Evolutionary conservation across 768 basidiomycete species (phyloP).

Genomic region (Atractiella rhizophila): DNA sequence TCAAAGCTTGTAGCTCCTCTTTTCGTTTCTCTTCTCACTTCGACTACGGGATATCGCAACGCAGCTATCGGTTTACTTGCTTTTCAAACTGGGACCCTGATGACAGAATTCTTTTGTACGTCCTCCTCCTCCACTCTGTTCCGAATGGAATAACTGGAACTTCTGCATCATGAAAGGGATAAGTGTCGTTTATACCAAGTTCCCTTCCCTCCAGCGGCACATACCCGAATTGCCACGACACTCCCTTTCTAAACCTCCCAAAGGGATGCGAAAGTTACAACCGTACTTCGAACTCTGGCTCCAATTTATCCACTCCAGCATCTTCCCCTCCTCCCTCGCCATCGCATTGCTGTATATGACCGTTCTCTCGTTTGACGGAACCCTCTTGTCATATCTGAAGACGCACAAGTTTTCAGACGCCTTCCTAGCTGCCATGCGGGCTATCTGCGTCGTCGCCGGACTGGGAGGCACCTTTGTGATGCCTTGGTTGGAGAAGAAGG

Average conservation of each 20-base stretch:
- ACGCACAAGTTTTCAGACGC: conserved; percentile 26
- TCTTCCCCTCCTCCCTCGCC: conserved; percentile 26
- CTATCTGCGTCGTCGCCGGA: conserved; percentile 27
- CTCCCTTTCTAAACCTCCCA: neutral
- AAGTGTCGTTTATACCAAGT: conserved; percentile 1
- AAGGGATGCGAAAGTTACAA: neutral
- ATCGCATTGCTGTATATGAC: conserved; percentile 29
- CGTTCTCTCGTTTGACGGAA: conserved; percentile 30
- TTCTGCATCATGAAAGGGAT: neutral
- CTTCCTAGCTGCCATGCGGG: conserved; percentile 31
- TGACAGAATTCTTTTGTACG: conserved; percentile 26
- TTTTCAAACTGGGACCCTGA: conserved; percentile 22
- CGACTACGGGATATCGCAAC: conserved; percentile 19
- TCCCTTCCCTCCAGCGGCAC: no score
- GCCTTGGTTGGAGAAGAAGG: conserved; percentile 24
- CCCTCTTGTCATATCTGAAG: conserved; percentile 31
- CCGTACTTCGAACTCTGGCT: conserved; percentile 20
- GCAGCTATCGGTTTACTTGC: conserved; percentile 17
- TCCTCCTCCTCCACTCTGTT: no score
- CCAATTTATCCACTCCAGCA: conserved; percentile 24
- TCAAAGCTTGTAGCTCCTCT: conserved; percentile 31
- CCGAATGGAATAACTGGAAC: neutral
- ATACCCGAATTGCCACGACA: neutral
- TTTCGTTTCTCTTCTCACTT: conserved; percentile 29
- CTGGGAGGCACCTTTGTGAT: conserved; percentile 28